Conservation (phyloP, 2,329 filamentous ascomycete species). For the Ustulina deusta region DNA sequence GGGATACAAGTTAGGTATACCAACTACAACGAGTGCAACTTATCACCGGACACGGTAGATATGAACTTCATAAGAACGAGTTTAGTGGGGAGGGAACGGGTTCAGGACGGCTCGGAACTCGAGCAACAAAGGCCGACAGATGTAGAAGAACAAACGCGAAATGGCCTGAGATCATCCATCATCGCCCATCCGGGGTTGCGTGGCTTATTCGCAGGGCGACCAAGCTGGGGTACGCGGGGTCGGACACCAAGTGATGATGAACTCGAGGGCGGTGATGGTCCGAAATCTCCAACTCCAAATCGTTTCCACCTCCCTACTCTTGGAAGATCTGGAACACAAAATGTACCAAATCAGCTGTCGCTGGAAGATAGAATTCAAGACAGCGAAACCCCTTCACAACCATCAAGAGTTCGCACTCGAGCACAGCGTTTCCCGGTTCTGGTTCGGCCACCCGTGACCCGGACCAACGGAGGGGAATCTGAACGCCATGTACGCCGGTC, state of each 20-base stretch:
- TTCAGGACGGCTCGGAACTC: constrained; percentile 36
- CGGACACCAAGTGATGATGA: constrained; percentile 27
- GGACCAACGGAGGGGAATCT: constrained; percentile 30
- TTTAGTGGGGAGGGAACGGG: constrained; percentile 38
- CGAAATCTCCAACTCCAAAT: constrained; percentile 59
- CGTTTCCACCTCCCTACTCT: constrained; percentile 58
- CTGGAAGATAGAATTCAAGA: constrained; percentile 27
- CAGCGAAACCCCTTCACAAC: constrained; percentile 22
- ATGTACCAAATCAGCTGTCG: constrained; percentile 51
- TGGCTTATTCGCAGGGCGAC: constrained; percentile 38
- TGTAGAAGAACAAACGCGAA: constrained; percentile 40
- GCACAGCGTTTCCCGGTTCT: constrained; percentile 41
- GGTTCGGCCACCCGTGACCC: constrained; percentile 44
- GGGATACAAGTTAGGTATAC: background rate
- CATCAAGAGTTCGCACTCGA: constrained; percentile 23
- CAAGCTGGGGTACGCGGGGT: constrained; percentile 33
- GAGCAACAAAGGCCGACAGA: constrained; percentile 40
- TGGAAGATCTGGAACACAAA: constrained; percentile 54
- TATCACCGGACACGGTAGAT: constrained; percentile 18
- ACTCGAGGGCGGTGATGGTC: constrained; percentile 55
- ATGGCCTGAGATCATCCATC: constrained; percentile 37
- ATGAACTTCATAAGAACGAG: constrained; percentile 47
- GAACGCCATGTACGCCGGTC: constrained; percentile 39
- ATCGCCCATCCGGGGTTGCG: constrained; percentile 38
- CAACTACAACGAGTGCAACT: constrained; percentile 20